Base-by-base conservation (phyloP, 805 yeast species). In the Metschnikowia koreensis region DNA sequence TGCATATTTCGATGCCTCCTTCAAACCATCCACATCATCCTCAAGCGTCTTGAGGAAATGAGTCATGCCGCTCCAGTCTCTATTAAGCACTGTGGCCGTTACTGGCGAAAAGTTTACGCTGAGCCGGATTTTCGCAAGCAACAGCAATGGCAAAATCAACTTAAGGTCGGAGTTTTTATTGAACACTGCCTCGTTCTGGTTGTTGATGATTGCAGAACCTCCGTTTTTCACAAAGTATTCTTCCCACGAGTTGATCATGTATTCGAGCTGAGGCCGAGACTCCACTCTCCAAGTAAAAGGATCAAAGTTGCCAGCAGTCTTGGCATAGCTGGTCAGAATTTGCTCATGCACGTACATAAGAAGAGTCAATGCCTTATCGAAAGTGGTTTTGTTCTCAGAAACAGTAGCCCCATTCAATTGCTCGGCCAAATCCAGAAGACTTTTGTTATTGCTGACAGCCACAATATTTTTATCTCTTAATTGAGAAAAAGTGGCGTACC, bases 51-150 rank as follows among this genome's bases (percentile, higher is more conserved):
- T 72, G 51, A 86, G 68, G 42, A 75, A 75, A 7, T 62, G 57
- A 58, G 83, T 84, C 90, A 87, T 84, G 0, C 76, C 80, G 13
- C 65, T 71, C 89, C 91, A 87, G 65, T 87, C 85, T 59, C 85
- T 82, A 48, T 70, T 63, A 80, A 90, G 81, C 6, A 86, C 81
- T 41, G 76, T 33, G 50, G 77, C 74, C 63, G 87, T 73, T 7
- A 86, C 76, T 3, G 87, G 84, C 0, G 89, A 79, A 44, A 86
- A 62, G 60, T 82, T 76, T 33, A 86, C 69, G 61, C 86, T 80
- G 53, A 84, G 75, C 55, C 88, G 75, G 44, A 87, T 84, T 61
- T 83, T 84, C 16, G 89, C 86, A 62, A 86, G 81, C 22, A 81
- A 77, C 46, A 82, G 75, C 57, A 87, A 66, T 4, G 94, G 93